A percentile compares a stretch with the other conserved stretches of the same genome.
phyloP scores from a whole-genome alignment of 164 flowering plant species.

The Piper betle region DNA sequence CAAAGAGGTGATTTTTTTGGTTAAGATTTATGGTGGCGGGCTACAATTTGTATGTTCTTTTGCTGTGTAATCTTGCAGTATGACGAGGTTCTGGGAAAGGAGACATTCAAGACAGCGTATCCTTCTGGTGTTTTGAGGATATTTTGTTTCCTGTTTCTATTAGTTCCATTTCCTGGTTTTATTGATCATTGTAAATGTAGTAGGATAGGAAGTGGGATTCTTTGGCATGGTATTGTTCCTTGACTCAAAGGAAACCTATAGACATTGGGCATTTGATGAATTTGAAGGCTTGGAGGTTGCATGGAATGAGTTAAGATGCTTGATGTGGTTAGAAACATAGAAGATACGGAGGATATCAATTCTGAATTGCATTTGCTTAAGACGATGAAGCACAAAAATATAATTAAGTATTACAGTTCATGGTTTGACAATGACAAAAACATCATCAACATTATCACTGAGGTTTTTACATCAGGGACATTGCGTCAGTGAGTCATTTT shows the following conservation, averaged over 20 bases:
- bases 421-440: slow-evolving; percentile 67
- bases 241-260: slow-evolving; percentile 21
- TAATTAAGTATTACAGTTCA: slow-evolving; percentile 83
- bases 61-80: slow-evolving; percentile 48
- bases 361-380: slow-evolving; percentile 94
- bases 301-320: slow-evolving; percentile 87
- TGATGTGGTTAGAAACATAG: slow-evolving; percentile 57
- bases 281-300: slow-evolving; percentile 97
- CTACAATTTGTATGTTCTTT: slow-evolving; percentile 6
- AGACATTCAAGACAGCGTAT: slow-evolving; percentile 98
- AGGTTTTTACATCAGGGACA: slow-evolving; percentile 93
- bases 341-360: slow-evolving; percentile 74
- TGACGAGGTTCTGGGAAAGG: slow-evolving; percentile 79
- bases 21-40: neutral
- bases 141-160: neutral
- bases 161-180: slow-evolving; percentile 6
- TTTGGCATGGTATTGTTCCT: neutral
- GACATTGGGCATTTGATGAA: slow-evolving; percentile 93
- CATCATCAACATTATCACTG: slow-evolving; percentile 74
- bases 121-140: slow-evolving; percentile 16
- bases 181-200: slow-evolving; percentile 24
- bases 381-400: slow-evolving; percentile 91
- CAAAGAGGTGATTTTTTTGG: too few species aligned
- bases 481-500: slow-evolving; percentile 66
- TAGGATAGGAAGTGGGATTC: neutral